Evolutionary conservation across 1,284 basidiomycete species (phyloP), one percentile per base, ranked within the genome.

Genomic region (Pseudozyma flocculosa): DNA sequence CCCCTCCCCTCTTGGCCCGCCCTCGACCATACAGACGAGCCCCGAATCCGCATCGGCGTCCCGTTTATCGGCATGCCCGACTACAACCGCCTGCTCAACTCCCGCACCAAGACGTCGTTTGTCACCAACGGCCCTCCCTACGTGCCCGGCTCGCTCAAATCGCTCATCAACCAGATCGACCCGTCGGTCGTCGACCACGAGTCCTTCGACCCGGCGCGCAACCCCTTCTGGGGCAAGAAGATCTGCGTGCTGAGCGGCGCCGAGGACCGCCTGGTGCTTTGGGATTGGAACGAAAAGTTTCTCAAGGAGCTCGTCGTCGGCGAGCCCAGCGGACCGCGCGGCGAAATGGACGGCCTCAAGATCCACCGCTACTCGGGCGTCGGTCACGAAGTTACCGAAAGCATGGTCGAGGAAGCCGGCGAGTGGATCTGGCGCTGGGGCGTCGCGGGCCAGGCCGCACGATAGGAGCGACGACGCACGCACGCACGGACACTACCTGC

Each of bases 61-160:
- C 87, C 89, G 4, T 81, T 84, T 64, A 83, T 84, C 56, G 90
- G 89, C 30, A 89, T 88, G 57, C 89, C 90, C 0, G 87, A 90
- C 79, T 89, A 85, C 47, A 54, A 56, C 29, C 61, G 65, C 18
- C 57, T 77, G 24, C 42, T 77, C 2, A 57, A 59, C 19, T 57
- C 56, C 14, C 66, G 75, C 17, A 68, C 75, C 2, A 49, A 50
- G 38, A 67, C 61, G 8, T 70, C 63, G 18, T 66, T 72, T 24
- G 58, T 75, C 17, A 26, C 63, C 3, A 66, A 76, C 43, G 67
- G 46, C 2, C 70, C 75, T 10, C 75, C 75, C 4, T 54, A 64
- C 23, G 72, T 77, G 10, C 75, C 75, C 4, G 49, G 51, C 18
- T 48, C 62, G 3, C 55, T 77, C 44, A 68, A 68, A 30, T 38